phyloP scores from a whole-genome alignment of 352 stramenopile genomes.

The Globisporangium cederbergense region DNA sequence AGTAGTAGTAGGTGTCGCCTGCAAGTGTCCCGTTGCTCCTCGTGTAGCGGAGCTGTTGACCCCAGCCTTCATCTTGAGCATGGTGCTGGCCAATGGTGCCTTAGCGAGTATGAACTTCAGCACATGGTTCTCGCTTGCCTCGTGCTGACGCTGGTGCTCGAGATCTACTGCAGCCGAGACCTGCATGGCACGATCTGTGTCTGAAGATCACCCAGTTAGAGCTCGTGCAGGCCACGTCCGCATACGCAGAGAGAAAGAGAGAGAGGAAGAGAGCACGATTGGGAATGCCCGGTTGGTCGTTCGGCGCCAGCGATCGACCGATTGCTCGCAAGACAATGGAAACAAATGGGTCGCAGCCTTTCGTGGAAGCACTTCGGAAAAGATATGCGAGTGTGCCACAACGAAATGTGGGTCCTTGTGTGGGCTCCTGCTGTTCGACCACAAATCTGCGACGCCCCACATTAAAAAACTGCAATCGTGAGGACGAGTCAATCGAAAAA shows the following conservation, averaged over 20 bases:
- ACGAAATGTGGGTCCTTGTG: background rate
- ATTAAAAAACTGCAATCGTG: no score
- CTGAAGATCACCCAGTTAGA: no score
- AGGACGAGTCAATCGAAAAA: no score
- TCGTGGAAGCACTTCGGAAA: background rate
- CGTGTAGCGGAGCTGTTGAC: no score
- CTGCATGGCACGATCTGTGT: background rate
- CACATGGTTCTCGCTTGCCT: constrained; percentile 17
- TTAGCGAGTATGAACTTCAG: constrained; percentile 26
- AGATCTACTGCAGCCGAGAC: background rate
- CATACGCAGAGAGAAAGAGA: no score
- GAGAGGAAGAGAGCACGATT: background rate
- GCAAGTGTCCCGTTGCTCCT: no score
- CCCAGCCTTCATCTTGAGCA: background rate
- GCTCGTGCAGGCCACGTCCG: no score
- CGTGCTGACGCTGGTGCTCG: no score
- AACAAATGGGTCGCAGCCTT: background rate
- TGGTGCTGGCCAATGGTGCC: constrained; percentile 9
- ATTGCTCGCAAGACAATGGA: background rate
- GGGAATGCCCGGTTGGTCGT: no score
- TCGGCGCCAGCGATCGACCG: background rate
- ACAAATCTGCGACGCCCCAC: background rate
- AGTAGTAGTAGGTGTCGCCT: background rate
- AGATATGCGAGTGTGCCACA: constrained; percentile 7
- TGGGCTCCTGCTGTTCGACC: background rate